Evolutionary conservation across 78 protist species (phyloP).

Genomic region (Salpingoeca rosetta): DNA sequence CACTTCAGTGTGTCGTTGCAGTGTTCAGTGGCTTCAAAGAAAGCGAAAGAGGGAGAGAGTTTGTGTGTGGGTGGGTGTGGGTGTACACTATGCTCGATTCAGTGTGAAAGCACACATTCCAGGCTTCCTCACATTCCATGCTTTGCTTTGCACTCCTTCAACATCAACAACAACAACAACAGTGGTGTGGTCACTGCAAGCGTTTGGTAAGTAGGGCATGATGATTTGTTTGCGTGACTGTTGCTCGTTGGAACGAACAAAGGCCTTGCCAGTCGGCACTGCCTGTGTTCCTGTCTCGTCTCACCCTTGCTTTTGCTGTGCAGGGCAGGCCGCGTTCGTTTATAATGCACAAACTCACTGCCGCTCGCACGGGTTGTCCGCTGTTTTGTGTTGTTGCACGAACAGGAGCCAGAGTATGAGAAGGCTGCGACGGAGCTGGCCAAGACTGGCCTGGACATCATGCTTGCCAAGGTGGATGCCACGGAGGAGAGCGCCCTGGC

Average conservation of each 20-base stretch:
- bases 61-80: background rate
- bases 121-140: background rate
- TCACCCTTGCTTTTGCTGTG: background rate
- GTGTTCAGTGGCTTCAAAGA: background rate
- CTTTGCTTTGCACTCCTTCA: background rate
- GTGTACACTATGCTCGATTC: background rate
- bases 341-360: too few species aligned
- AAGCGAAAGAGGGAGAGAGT: background rate
- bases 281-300: background rate
- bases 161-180: too few species aligned
- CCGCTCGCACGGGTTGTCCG: too few species aligned
- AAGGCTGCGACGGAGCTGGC: background rate
- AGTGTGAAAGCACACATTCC: too few species aligned
- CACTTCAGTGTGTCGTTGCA: background rate
- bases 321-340: background rate
- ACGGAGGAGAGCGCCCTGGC: conserved; percentile 21
- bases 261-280: too few species aligned
- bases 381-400: background rate
- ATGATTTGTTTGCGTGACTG: background rate
- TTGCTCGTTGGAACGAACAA: too few species aligned
- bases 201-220: background rate
- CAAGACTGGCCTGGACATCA: background rate
- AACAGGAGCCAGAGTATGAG: conserved; percentile 9
- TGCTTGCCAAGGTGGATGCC: conserved; percentile 25
- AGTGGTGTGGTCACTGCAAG: conserved; percentile 24